phyloP scores from a whole-genome alignment of 2,329 filamentous ascomycete genomes.

The Hypoxylon sp. region DNA sequence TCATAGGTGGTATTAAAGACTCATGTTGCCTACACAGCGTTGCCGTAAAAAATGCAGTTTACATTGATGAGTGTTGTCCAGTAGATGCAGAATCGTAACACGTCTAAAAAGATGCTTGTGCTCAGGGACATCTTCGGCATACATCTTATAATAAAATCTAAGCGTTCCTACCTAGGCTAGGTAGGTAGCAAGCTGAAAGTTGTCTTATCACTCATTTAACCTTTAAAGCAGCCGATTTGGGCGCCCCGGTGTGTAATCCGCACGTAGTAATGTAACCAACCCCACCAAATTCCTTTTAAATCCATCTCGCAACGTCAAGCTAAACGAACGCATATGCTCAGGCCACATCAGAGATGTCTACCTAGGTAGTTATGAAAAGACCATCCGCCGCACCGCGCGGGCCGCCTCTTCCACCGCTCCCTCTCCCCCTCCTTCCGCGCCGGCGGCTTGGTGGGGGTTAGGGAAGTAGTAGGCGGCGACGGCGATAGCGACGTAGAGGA shows the following conservation, averaged over 20 bases:
- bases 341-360: neutral
- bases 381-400: conserved; percentile 12
- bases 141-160: neutral
- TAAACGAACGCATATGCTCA: conserved; percentile 18
- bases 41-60: too few relatives aligned
- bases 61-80: too few relatives aligned
- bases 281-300: conserved; percentile 9
- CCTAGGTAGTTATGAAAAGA: conserved; percentile 3
- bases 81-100: too few relatives aligned
- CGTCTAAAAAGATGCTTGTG: neutral
- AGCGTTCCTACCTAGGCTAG: too few relatives aligned
- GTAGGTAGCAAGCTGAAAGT: neutral
- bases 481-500: conserved; percentile 68
- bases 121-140: too few relatives aligned
- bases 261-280: conserved; percentile 15
- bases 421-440: conserved; percentile 44
- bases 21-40: too few relatives aligned
- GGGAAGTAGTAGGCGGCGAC: conserved; percentile 66
- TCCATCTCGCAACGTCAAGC: conserved; percentile 22
- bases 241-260: conserved; percentile 9
- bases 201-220: conserved; percentile 17
- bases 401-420: conserved; percentile 4
- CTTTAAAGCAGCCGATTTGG: conserved; percentile 3
- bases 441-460: conserved; percentile 64
- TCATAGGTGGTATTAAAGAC: too few relatives aligned